Conservation (phyloP, 2,329 filamentous ascomycete species). For the Penicillium sp. region DNA sequence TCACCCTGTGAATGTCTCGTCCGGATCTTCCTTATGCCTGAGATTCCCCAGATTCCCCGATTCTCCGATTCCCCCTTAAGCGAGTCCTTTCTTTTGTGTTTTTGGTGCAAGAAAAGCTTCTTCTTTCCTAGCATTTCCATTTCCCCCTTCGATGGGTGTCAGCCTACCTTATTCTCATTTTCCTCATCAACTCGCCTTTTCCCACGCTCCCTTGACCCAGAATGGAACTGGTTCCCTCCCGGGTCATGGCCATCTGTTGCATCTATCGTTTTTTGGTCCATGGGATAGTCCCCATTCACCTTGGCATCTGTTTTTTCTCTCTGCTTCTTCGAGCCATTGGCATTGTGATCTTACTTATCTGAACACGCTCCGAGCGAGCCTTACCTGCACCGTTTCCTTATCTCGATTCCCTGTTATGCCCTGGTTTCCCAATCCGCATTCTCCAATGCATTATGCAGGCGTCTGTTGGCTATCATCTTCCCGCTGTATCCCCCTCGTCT, state of each 20-base stretch:
- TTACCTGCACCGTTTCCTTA: conserved; percentile 6
- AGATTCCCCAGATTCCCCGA: too few species aligned
- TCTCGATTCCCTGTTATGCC: conserved; percentile 23
- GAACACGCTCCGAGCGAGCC: conserved; percentile 21
- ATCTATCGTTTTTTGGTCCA: conserved; percentile 14
- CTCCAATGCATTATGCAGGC: conserved; percentile 37
- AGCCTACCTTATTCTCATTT: conserved; percentile 1
- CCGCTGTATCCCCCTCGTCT: conserved; percentile 17
- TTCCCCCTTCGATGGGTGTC: conserved; percentile 6
- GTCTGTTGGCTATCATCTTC: conserved; percentile 27
- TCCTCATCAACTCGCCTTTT: conserved; percentile 5
- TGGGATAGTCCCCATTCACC: conserved; percentile 5
- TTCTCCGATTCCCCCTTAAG: conserved; percentile 20
- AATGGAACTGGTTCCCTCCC: conserved; percentile 21
- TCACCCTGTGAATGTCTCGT: conserved; percentile 53
- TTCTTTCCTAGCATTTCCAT: conserved; percentile 6
- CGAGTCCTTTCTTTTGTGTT: conserved; percentile 22
- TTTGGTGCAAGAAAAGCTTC: conserved; percentile 22
- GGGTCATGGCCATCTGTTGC: conserved; percentile 14
- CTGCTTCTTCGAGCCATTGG: conserved; percentile 1
- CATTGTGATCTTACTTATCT: conserved; percentile 16
- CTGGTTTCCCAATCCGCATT: conserved; percentile 22
- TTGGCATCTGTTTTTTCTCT: conserved; percentile 12
- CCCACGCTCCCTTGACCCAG: conserved; percentile 7
- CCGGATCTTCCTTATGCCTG: conserved; percentile 26